phyloP scores from a whole-genome alignment of 2,329 filamentous ascomycete species.

The Epichloe amarillans region DNA sequence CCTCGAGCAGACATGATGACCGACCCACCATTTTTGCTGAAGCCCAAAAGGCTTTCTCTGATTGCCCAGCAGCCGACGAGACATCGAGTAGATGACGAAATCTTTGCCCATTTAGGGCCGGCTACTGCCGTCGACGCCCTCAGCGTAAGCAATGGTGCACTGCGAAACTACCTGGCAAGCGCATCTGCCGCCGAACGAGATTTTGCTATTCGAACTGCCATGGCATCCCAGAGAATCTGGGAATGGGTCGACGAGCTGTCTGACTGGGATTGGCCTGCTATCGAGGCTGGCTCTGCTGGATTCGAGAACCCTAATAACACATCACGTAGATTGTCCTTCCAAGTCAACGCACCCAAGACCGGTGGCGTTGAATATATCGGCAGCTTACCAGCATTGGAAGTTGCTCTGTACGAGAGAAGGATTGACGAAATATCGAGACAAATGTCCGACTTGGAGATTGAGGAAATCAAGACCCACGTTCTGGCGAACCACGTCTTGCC shows the following conservation, averaged over 20 bases:
- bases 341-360: constrained; percentile 12
- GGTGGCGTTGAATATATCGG: constrained; percentile 44
- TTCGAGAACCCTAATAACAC: constrained; percentile 37
- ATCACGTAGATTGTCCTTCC: constrained; percentile 24
- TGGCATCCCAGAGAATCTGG: constrained; percentile 57
- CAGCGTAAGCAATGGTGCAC: constrained; percentile 34
- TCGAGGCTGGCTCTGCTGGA: constrained; percentile 32
- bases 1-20: constrained; percentile 16
- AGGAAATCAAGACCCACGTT: constrained; percentile 83
- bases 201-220: constrained; percentile 56
- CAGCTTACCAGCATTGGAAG: constrained; percentile 50
- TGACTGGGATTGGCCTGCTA: constrained; percentile 42
- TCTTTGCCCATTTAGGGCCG: constrained; percentile 49
- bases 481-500: constrained; percentile 64
- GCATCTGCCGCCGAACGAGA: constrained; percentile 54
- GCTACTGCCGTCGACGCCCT: constrained; percentile 48
- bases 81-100: constrained; percentile 37
- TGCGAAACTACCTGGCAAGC: constrained; percentile 46
- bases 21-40: constrained; percentile 19
- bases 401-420: constrained; percentile 56
- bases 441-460: constrained; percentile 58
- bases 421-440: constrained; percentile 60
- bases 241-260: constrained; percentile 63
- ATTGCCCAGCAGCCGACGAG: constrained; percentile 29
- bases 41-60: constrained; percentile 21